Conservation (phyloP, 2,329 filamentous ascomycete species). For the Dactylonectria estremocensis region DNA sequence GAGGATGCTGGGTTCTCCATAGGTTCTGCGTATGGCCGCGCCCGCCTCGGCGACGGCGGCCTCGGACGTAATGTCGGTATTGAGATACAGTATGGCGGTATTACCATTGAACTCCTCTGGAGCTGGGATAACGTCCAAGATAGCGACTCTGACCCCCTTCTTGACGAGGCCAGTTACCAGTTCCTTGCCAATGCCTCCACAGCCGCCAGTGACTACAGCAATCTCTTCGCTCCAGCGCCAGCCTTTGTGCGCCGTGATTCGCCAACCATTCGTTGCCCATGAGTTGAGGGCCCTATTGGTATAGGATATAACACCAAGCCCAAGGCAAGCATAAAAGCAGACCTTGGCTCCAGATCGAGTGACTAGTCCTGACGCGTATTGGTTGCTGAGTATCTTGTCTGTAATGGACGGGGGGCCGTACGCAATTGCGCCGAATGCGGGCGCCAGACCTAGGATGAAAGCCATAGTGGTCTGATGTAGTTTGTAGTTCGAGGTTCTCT, state of each 20-base stretch:
- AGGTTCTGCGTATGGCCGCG: slow-evolving; percentile 61
- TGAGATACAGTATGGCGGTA: slow-evolving; percentile 73
- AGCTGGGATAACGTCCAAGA: slow-evolving; percentile 70
- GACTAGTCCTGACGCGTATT: too few relatives aligned
- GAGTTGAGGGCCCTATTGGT: not conserved
- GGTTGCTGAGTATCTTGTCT: too few relatives aligned
- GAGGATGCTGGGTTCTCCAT: slow-evolving; percentile 75
- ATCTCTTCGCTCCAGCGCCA: slow-evolving; percentile 50
- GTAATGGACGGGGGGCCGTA: too few relatives aligned
- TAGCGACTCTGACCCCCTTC: slow-evolving; percentile 74
- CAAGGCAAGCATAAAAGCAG: not conserved
- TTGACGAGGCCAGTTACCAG: slow-evolving; percentile 73
- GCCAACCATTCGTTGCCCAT: slow-evolving; percentile 13
- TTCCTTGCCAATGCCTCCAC: slow-evolving; percentile 77
- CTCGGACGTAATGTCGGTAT: slow-evolving; percentile 73
- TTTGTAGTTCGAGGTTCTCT: too few relatives aligned
- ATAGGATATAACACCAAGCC: not conserved
- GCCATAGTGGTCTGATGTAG: too few relatives aligned
- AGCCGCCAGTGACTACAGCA: slow-evolving; percentile 80
- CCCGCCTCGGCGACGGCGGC: slow-evolving; percentile 65
- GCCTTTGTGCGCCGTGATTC: not conserved
- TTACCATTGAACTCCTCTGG: slow-evolving; percentile 31
- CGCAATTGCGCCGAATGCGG: too few relatives aligned
- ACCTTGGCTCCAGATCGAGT: too few relatives aligned
- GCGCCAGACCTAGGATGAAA: too few relatives aligned